phyloP scores from a whole-genome alignment of 2,329 filamentous ascomycete species.

The Phialocephala sp. region DNA sequence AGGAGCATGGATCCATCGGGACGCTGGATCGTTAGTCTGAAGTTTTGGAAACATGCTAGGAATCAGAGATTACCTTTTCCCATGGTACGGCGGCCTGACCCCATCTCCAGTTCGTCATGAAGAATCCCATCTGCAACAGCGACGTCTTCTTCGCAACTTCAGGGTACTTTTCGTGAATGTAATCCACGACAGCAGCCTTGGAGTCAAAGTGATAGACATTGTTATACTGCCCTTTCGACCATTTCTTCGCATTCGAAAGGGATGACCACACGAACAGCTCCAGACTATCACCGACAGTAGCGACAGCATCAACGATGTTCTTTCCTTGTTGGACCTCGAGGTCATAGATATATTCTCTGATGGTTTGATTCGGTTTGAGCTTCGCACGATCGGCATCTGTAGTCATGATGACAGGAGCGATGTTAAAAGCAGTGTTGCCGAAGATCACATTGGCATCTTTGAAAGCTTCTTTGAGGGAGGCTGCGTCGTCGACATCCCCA shows the following conservation, averaged over 20 bases:
- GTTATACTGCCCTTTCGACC: constrained; percentile 46
- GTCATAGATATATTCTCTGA: constrained; percentile 44
- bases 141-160: constrained; percentile 40
- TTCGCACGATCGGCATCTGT: constrained; percentile 28
- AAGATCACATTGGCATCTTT: constrained; percentile 47
- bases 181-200: constrained; percentile 43
- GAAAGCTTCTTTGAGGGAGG: constrained; percentile 42
- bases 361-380: constrained; percentile 43
- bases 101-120: constrained; percentile 43
- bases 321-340: constrained; percentile 57
- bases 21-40: constrained; percentile 17
- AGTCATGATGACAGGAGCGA: constrained; percentile 15
- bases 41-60: background rate
- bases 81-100: constrained; percentile 23
- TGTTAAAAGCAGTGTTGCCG: constrained; percentile 45
- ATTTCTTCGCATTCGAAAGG: constrained; percentile 44
- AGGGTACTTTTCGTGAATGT: constrained; percentile 37
- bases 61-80: constrained; percentile 24
- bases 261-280: constrained; percentile 43
- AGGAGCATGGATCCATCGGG: constrained; percentile 27
- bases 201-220: constrained; percentile 47
- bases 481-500: constrained; percentile 34
- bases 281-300: constrained; percentile 37
- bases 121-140: constrained; percentile 45
- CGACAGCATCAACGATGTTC: constrained; percentile 59